Evolutionary conservation across 768 basidiomycete species (phyloP), one percentile per base, ranked within the genome.

Genomic region (Tulasnella sp.): DNA sequence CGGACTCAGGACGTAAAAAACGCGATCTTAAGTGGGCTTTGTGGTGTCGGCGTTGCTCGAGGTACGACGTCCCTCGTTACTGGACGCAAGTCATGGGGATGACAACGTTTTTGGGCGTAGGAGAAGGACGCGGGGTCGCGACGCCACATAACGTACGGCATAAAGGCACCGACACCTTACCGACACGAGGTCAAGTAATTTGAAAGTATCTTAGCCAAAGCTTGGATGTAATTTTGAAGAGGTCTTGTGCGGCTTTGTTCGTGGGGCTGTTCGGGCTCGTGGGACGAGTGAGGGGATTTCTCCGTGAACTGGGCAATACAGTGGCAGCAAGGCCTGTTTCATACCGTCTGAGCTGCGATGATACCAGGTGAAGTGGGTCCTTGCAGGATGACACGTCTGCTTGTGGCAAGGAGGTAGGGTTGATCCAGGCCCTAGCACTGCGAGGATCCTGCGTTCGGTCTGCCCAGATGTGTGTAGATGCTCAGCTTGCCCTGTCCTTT

Each of bases 131-230:
- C n/a, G 34, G 64, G 64, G 31, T 28, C 14, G 1, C 6, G 31
- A 69, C 28, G 64, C 64, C 64, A 69, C 64, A 69, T 18, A 3
- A 37, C 31, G 64, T 69, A 69, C 24, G 31, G 64, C 64, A 69
- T 69, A 37, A 69, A 69, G 64, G 64, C 64, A 69, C 64, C 64
- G 64, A 37, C 64, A 37, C 64, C 64, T 54, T 9, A 22, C 46
- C 1, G 54, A n/a, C 54, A n/a, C n/a, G 54, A 54, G 54, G 54
- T 54, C 54, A 54, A 24, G 54, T 54, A 54, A 54, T n/a, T 54
- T 20, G 18, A 50, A 42, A 50, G 48, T 8, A 18, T 1, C 22
- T 54, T 24, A 54, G 7, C 2, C 14, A n/a, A 11, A 7, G n/a
- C 22, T 24, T 11, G 24, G 54, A 3, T n/a, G 54, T 24, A 54